Base-by-base conservation (phyloP, 2,329 filamentous ascomycete species). In the Pseudogymnoascus sp. region DNA sequence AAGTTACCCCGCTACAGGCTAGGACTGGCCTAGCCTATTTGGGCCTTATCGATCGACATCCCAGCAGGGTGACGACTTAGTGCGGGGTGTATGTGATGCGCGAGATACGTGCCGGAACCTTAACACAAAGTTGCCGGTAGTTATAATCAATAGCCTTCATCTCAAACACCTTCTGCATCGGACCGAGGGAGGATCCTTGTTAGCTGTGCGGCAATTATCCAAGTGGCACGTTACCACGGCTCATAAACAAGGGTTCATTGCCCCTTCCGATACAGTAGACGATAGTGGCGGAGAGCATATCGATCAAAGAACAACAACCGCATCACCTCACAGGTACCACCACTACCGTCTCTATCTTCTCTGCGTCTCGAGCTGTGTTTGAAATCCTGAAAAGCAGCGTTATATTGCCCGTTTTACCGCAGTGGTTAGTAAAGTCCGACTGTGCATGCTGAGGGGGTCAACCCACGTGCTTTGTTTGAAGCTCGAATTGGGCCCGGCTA, bases 61-160 rank as follows among this genome's bases (percentile, higher is more conserved):
- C 45, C 45, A 55, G 25, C 45, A 52, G 9, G 45, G 45, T 52
- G 45, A 52, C 25, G 45, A 52, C 45, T 52, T 52, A 52, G 45
- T 52, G 45, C 45, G 45, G 45, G 41, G 43, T 21, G 45, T 55
- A 31, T 33, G 45, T 31, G 25, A 55, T 55, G 25, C 25, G 28
- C 45, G 45, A 52, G 45, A 52, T 31, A 52, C 41, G n/a, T 55
- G 28, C 49, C 28, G 11, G 28, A 55, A 55, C 49, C 49, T 55
- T 55, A 55, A 55, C 8, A 9, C 23, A 55, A 55, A 55, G 49
- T 18, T 28, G 28, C 16, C 28, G 49, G 49, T 33, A 55, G 49
- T 55, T 55, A n/a, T 14, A 18, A 33, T 55, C 28, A 45, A 52
- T 33, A 55, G 28, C 25, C 49, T 21, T 33, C 28, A 28, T 28